phyloP scores from a whole-genome alignment of 371 early-diverging fungal species.

The Syncephalis fuscata region DNA sequence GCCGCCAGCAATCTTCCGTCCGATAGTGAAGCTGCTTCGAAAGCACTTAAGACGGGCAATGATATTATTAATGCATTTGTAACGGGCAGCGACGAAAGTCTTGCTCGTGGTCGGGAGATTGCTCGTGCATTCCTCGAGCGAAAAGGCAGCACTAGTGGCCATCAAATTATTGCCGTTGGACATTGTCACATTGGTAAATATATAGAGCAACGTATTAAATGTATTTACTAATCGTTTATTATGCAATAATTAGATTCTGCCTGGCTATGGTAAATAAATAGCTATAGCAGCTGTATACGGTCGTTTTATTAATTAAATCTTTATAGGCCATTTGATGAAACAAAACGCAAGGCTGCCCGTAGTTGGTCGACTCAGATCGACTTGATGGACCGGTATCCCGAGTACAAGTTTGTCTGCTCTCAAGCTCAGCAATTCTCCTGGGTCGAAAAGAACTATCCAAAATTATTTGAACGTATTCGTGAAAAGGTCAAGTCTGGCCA shows the following conservation, averaged over 20 bases:
- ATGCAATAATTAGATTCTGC: slow-evolving; percentile 11
- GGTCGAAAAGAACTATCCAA: slow-evolving; percentile 69
- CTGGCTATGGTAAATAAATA: slow-evolving; percentile 19
- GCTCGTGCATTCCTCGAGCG: slow-evolving; percentile 40
- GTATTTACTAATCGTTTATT: too few relatives aligned
- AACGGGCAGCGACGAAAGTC: slow-evolving; percentile 25
- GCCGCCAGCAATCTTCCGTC: slow-evolving; percentile 56
- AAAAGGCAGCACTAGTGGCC: slow-evolving; percentile 31
- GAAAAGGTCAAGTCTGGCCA: slow-evolving; percentile 46
- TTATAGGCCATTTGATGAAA: slow-evolving; percentile 93
- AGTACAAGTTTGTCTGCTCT: slow-evolving; percentile 78
- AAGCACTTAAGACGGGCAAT: slow-evolving; percentile 70
- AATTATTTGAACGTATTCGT: slow-evolving; percentile 59
- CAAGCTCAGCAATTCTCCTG: slow-evolving; percentile 95
- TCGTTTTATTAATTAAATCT: neutral
- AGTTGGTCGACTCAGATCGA: slow-evolving; percentile 80
- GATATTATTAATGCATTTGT: slow-evolving; percentile 58
- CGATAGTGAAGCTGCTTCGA: slow-evolving; percentile 44
- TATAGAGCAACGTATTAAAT: too few relatives aligned
- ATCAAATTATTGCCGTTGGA: slow-evolving; percentile 63
- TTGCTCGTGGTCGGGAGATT: slow-evolving; percentile 33
- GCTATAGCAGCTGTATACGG: too few relatives aligned
- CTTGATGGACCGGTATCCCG: slow-evolving; percentile 73
- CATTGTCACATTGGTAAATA: slow-evolving; percentile 63
- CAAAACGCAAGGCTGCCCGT: slow-evolving; percentile 86